Evolutionary conservation across 257 asterid genomes (phyloP).

Genomic region (Plantago ovata): DNA sequence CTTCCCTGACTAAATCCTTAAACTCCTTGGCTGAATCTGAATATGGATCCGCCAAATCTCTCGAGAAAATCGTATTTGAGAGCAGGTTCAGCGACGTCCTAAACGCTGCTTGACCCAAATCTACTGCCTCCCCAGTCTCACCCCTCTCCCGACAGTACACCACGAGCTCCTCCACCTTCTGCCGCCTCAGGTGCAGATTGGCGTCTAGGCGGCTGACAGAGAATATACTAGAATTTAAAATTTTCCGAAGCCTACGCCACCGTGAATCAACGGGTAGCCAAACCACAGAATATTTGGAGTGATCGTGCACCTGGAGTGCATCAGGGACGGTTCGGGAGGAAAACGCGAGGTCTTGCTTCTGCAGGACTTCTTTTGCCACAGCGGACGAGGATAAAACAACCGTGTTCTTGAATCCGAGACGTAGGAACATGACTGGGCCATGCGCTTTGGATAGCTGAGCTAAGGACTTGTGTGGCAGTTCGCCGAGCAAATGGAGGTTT

Average conservation of each 20-base stretch:
- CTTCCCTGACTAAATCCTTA: slow-evolving; percentile 1
- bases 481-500: slow-evolving; percentile 38
- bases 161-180: slow-evolving; percentile 16
- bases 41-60: slow-evolving; percentile 10
- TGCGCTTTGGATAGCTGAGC: slow-evolving; percentile 27
- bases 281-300: slow-evolving; percentile 25
- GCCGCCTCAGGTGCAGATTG: slow-evolving; percentile 20
- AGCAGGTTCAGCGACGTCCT: slow-evolving; percentile 22
- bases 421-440: slow-evolving; percentile 36
- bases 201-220: slow-evolving; percentile 21
- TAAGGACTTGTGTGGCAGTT: slow-evolving; percentile 33
- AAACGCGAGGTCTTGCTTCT: slow-evolving; percentile 34
- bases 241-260: slow-evolving; percentile 24
- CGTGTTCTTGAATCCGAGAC: slow-evolving; percentile 25
- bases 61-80: slow-evolving; percentile 6
- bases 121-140: background rate
- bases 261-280: slow-evolving; percentile 23
- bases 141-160: slow-evolving; percentile 8
- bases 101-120: slow-evolving; percentile 22
- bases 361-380: slow-evolving; percentile 34
- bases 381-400: slow-evolving; percentile 35
- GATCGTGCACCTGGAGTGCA: slow-evolving; percentile 32
- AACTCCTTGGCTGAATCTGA: slow-evolving; percentile 17
- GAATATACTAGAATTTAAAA: slow-evolving; percentile 8
- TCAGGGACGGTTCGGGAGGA: slow-evolving; percentile 23